These are phyloP conservation scores for Spizellomyces sp. DNA, from an alignment of 192 early-diverging fungal genomes.

Conservation along the genomic window DNA sequence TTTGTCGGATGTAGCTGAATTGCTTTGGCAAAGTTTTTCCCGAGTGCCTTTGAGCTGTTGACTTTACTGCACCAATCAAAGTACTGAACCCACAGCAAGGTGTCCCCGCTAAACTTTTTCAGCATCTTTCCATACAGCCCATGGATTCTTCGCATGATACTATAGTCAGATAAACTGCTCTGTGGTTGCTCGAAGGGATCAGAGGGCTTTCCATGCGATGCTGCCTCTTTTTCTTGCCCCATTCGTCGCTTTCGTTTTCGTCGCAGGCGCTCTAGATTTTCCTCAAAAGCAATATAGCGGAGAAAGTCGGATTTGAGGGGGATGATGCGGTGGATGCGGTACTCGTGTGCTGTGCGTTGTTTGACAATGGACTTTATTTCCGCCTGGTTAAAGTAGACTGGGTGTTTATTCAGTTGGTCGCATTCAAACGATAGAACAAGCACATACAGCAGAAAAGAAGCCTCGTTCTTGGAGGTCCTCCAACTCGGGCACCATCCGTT, in stretches of 20 bases:
- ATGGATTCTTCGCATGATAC: constrained; percentile 73
- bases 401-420: background rate
- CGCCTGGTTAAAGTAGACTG: background rate
- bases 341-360: constrained; percentile 87
- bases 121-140: constrained; percentile 79
- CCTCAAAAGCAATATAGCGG: constrained; percentile 94
- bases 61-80: constrained; percentile 75
- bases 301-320: constrained; percentile 77
- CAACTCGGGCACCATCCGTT: constrained; percentile 90
- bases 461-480: constrained; percentile 81
- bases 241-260: constrained; percentile 74
- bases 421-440: background rate
- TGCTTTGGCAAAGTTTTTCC: constrained; percentile 77
- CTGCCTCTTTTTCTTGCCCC: constrained; percentile 43
- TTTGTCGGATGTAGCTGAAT: constrained; percentile 87
- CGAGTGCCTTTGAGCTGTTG: constrained; percentile 61
- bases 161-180: constrained; percentile 72
- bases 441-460: constrained; percentile 74
- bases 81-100: constrained; percentile 88
- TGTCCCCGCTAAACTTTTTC: constrained; percentile 76
- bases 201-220: background rate
- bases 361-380: constrained; percentile 90
- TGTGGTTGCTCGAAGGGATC: constrained; percentile 29
- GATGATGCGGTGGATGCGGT: constrained; percentile 79
- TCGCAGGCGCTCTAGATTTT: constrained; percentile 83